Evolutionary conservation across 441 rosid species (phyloP).

Genomic region (Hura crepitans): DNA sequence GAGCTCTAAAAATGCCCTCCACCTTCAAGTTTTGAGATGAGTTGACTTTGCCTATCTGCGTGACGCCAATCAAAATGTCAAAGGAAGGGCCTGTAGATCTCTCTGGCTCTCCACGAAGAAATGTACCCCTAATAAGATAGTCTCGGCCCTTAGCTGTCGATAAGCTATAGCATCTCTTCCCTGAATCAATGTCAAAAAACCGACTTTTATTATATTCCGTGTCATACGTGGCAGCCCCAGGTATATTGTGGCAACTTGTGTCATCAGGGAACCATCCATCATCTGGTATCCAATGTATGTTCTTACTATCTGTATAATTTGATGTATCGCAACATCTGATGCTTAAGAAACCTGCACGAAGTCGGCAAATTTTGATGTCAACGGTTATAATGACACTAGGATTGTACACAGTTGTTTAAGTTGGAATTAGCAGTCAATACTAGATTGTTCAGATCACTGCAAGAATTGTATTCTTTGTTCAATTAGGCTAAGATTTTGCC

Average conservation of each 20-base stretch:
- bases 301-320: slow-evolving; percentile 24
- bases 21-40: slow-evolving; percentile 26
- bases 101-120: slow-evolving; percentile 26
- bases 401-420: not conserved
- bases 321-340: slow-evolving; percentile 53
- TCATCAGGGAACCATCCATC: slow-evolving; percentile 36
- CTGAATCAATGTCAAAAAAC: slow-evolving; percentile 32
- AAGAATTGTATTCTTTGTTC: not conserved
- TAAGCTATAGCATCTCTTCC: slow-evolving; percentile 54
- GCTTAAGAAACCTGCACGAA: slow-evolving; percentile 50
- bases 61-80: slow-evolving; percentile 37
- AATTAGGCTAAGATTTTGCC: not conserved
- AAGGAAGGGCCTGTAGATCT: slow-evolving; percentile 25
- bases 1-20: slow-evolving; percentile 52
- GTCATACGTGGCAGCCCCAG: slow-evolving; percentile 21
- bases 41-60: slow-evolving; percentile 35
- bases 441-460: no score
- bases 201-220: slow-evolving; percentile 31
- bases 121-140: slow-evolving; percentile 49
- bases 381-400: not conserved
- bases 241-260: slow-evolving; percentile 29
- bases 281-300: slow-evolving; percentile 42
- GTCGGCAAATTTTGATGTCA: not conserved
- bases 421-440: not conserved
- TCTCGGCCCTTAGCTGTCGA: slow-evolving; percentile 31